Percentiles rank a stretch among this genome's conserved stretches.
phyloP scores from a whole-genome alignment of 1,284 basidiomycete species.

The Leccinum fallax region DNA sequence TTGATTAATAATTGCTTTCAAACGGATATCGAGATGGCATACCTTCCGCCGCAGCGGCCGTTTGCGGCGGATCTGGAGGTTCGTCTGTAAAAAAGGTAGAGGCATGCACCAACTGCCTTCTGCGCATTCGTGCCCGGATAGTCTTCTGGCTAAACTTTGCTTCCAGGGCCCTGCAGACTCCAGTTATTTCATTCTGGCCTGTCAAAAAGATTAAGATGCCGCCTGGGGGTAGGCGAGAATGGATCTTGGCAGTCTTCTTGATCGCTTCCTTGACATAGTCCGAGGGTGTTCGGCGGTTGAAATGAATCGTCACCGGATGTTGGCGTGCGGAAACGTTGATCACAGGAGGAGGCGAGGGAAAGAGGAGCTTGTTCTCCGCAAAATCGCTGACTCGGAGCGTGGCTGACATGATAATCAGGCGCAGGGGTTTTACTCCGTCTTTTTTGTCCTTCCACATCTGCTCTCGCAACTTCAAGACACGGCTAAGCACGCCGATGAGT shows the following conservation, averaged over 20 bases:
- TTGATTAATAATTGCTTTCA: slow-evolving; percentile 1
- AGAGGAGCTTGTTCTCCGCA: slow-evolving; percentile 83
- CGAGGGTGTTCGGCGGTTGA: slow-evolving; percentile 81
- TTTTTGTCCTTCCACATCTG: slow-evolving; percentile 82
- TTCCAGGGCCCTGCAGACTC: slow-evolving; percentile 85
- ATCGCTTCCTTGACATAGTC: slow-evolving; percentile 93
- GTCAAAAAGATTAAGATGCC: slow-evolving; percentile 98
- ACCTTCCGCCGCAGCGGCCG: slow-evolving; percentile 29
- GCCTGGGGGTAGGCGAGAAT: slow-evolving; percentile 87
- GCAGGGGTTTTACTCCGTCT: slow-evolving; percentile 63
- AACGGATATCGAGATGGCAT: background rate
- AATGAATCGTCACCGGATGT: slow-evolving; percentile 95
- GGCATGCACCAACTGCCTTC: slow-evolving; percentile 35
- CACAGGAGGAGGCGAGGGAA: slow-evolving; percentile 84
- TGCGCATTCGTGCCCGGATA: slow-evolving; percentile 53
- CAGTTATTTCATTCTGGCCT: slow-evolving; percentile 96
- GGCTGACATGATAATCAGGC: slow-evolving; percentile 98
- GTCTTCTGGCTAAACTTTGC: slow-evolving; percentile 74
- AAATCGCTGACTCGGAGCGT: slow-evolving; percentile 96
- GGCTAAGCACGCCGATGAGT: slow-evolving; percentile 92
- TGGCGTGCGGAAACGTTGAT: slow-evolving; percentile 91
- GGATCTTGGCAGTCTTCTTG: slow-evolving; percentile 92
- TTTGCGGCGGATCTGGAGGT: slow-evolving; percentile 9
- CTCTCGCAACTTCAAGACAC: slow-evolving; percentile 88
- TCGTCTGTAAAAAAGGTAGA: slow-evolving; percentile 34